These are phyloP conservation scores for Spergularia bocconei DNA, from an alignment of 148 eudicot genomes.

Conservation along the genomic window DNA sequence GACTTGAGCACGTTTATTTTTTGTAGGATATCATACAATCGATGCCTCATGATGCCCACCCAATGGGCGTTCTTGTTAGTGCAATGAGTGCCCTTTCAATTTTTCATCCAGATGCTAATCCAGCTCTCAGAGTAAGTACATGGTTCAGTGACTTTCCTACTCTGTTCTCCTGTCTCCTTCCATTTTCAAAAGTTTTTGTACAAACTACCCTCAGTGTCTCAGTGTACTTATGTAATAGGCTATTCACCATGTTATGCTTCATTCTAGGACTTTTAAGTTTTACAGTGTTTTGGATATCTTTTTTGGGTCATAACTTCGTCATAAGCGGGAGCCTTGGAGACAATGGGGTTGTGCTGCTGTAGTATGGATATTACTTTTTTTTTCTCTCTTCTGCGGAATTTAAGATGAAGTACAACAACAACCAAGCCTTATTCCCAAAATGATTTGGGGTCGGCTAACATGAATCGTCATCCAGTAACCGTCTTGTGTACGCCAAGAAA, in stretches of 20 bases:
- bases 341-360: too few species aligned
- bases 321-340: too few species aligned
- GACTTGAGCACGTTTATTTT: conserved; percentile 2
- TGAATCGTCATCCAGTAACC: too few species aligned
- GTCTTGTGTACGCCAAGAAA: too few species aligned
- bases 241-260: not conserved
- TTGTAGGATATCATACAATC: conserved; percentile 87
- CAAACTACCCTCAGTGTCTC: not conserved
- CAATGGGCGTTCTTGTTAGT: conserved; percentile 97
- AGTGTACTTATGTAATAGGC: not conserved
- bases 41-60: conserved; percentile 99
- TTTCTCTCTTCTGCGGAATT: too few species aligned
- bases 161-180: not conserved
- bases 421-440: too few species aligned
- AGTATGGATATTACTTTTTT: too few species aligned
- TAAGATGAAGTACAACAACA: too few species aligned
- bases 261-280: not conserved
- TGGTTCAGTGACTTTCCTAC: not conserved
- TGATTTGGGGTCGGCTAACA: too few species aligned
- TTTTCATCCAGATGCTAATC: conserved; percentile 98
- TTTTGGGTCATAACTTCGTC: too few species aligned
- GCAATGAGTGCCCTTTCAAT: conserved; percentile 96
- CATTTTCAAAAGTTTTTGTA: not conserved
- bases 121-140: conserved; percentile 87
- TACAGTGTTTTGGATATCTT: too few species aligned